Evolutionary conservation across 306 rosid genomes (phyloP).

Genomic region (Cyclanthera cordifolia): DNA sequence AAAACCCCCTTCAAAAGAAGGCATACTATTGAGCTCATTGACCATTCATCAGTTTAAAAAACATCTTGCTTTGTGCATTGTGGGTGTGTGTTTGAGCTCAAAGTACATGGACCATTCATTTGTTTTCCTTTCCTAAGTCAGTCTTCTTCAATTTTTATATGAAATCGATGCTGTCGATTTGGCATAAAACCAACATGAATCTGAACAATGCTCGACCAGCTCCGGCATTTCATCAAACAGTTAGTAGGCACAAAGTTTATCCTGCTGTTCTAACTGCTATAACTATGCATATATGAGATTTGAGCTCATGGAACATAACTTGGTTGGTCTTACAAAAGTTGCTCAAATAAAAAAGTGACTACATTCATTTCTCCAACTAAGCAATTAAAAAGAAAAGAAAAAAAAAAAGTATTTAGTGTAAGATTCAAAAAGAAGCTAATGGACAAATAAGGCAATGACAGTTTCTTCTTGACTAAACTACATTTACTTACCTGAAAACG

Average conservation of each 20-base stretch:
- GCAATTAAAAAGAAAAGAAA: not conserved
- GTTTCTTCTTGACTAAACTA: slow-evolving; percentile 9
- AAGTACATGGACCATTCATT: not conserved
- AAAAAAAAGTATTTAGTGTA: not conserved
- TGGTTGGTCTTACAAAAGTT: not conserved
- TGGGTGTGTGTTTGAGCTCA: slow-evolving; percentile 1
- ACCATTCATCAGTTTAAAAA: slow-evolving; percentile 1
- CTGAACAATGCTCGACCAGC: not conserved
- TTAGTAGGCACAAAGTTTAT: not conserved
- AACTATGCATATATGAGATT: not conserved
- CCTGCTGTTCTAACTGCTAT: not conserved
- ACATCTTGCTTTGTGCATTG: not conserved
- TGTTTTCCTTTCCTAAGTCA: not conserved
- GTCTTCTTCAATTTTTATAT: not conserved
- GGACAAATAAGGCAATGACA: slow-evolving; percentile 13
- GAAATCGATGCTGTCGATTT: not conserved
- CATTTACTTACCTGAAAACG: not conserved
- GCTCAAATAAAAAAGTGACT: not conserved
- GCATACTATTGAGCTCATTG: not conserved
- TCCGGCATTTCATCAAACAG: not conserved
- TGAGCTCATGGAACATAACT: not conserved
- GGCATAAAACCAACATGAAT: not conserved
- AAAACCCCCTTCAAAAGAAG: not conserved
- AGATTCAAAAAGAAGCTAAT: not conserved
- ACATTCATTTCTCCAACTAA: not conserved